phyloP scores from a whole-genome alignment of 164 flowering plant genomes.

The Sextonia rubra region DNA sequence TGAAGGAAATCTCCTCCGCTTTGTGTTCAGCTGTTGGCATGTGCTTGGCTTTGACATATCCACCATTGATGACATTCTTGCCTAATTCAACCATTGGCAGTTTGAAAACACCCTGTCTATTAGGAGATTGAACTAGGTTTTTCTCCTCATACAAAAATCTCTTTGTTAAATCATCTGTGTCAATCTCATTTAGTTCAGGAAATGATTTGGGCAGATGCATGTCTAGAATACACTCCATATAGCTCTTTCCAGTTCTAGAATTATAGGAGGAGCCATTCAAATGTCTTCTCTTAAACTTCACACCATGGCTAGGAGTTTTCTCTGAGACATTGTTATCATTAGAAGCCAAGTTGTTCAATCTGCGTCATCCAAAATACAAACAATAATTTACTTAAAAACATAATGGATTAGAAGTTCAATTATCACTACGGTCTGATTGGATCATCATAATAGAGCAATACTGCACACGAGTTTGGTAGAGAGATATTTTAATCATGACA shows the following conservation, averaged over 20 bases:
- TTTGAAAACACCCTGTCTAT: constrained; percentile 15
- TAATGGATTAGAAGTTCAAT: too few relatives aligned
- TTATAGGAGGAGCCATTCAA: constrained; percentile 42
- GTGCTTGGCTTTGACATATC: constrained; percentile 15
- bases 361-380: constrained; percentile 22
- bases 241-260: constrained; percentile 52
- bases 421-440: too few relatives aligned
- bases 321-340: constrained; percentile 61
- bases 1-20: constrained; percentile 17
- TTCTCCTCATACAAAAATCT: constrained; percentile 24
- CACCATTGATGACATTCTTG: constrained; percentile 17
- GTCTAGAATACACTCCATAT: constrained; percentile 68
- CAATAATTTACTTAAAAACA: too few relatives aligned
- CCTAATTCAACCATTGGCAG: constrained; percentile 22
- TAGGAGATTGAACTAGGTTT: constrained; percentile 31
- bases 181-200: constrained; percentile 44
- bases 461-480: not conserved
- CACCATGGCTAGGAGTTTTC: constrained; percentile 44
- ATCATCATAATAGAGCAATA: too few relatives aligned
- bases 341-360: constrained; percentile 66
- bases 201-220: constrained; percentile 43
- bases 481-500: too few relatives aligned
- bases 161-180: constrained; percentile 31
- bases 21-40: constrained; percentile 16
- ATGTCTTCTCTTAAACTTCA: constrained; percentile 72